A percentile compares a stretch with the other conserved stretches of the same genome.
Conservation (phyloP, 192 early-diverging fungal species). For the Coemansia javaensis region DNA sequence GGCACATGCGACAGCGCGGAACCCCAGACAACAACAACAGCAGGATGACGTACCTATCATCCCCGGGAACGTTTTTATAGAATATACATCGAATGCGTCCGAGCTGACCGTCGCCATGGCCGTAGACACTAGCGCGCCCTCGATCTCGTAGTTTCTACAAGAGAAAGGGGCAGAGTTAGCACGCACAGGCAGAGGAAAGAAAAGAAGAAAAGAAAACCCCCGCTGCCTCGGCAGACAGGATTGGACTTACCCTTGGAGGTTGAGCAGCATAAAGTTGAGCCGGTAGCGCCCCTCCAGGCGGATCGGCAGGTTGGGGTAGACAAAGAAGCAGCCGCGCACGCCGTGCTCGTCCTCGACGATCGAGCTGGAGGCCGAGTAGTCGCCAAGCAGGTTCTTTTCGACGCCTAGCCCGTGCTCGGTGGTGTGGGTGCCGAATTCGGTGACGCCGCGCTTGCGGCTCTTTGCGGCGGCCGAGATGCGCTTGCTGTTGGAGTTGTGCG, state of each 20-base stretch:
- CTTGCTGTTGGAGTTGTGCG: slow-evolving; percentile 48
- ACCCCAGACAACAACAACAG: no score
- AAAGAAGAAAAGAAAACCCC: no score
- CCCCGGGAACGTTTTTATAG: slow-evolving; percentile 77
- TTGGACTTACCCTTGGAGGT: slow-evolving; percentile 52
- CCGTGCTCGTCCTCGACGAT: slow-evolving; percentile 48
- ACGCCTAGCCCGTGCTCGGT: slow-evolving; percentile 32
- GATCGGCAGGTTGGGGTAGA: slow-evolving; percentile 72
- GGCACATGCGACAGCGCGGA: no score
- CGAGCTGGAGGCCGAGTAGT: slow-evolving; percentile 35
- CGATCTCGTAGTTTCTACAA: slow-evolving; percentile 45
- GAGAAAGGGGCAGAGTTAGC: background rate
- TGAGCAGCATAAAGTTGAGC: slow-evolving; percentile 65
- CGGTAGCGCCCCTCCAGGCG: slow-evolving; percentile 68
- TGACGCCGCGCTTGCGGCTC: slow-evolving; percentile 45
- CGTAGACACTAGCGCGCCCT: slow-evolving; percentile 45
- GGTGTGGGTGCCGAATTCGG: slow-evolving; percentile 25
- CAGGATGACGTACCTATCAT: slow-evolving; percentile 65
- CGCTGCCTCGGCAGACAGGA: no score
- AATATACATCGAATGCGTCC: slow-evolving; percentile 71
- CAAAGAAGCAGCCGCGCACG: slow-evolving; percentile 68
- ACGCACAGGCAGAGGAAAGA: background rate
- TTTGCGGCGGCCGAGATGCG: slow-evolving; percentile 49
- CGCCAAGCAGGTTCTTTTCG: slow-evolving; percentile 44
- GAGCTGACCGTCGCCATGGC: slow-evolving; percentile 57